phyloP scores from a whole-genome alignment of 768 basidiomycete genomes.

The Phlegmacium glaucopus region DNA sequence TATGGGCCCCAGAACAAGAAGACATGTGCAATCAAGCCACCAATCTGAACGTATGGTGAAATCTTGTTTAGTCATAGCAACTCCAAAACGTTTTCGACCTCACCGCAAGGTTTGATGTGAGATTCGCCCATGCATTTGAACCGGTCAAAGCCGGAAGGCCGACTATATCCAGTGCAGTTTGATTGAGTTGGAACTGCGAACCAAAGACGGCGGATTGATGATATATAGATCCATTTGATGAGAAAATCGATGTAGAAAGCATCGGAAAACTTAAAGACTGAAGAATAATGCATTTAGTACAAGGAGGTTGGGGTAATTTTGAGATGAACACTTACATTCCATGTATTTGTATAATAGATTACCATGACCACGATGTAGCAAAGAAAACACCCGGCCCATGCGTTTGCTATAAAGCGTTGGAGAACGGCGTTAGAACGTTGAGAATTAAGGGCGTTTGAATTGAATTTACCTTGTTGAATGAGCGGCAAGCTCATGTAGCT shows the following conservation, averaged over 20 bases:
- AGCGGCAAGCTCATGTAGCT: conserved; percentile 53
- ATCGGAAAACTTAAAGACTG: conserved; percentile 55
- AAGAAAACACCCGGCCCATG: conserved; percentile 50
- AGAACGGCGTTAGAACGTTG: not conserved
- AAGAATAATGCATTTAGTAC: not conserved
- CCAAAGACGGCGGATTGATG: conserved; percentile 54
- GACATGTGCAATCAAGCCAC: conserved; percentile 54
- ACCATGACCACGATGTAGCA: conserved; percentile 52
- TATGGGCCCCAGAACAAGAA: conserved; percentile 57
- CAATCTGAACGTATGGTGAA: conserved; percentile 36
- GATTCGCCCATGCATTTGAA: conserved; percentile 50
- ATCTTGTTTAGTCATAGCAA: too few relatives aligned
- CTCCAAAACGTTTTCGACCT: too few relatives aligned
- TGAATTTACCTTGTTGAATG: conserved; percentile 46
- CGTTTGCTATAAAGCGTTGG: conserved; percentile 40
- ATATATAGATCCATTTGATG: conserved; percentile 51
- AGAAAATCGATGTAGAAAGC: conserved; percentile 57
- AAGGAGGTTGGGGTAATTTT: not conserved
- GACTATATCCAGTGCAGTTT: conserved; percentile 48
- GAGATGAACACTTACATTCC: conserved; percentile 40
- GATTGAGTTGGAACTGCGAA: conserved; percentile 45
- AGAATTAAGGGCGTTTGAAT: not conserved
- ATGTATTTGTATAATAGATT: conserved; percentile 62
- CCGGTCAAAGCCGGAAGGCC: conserved; percentile 49
- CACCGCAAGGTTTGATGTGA: conserved; percentile 46